Base-by-base conservation (phyloP, 2,329 filamentous ascomycete species). In the Fusarium sp. region DNA sequence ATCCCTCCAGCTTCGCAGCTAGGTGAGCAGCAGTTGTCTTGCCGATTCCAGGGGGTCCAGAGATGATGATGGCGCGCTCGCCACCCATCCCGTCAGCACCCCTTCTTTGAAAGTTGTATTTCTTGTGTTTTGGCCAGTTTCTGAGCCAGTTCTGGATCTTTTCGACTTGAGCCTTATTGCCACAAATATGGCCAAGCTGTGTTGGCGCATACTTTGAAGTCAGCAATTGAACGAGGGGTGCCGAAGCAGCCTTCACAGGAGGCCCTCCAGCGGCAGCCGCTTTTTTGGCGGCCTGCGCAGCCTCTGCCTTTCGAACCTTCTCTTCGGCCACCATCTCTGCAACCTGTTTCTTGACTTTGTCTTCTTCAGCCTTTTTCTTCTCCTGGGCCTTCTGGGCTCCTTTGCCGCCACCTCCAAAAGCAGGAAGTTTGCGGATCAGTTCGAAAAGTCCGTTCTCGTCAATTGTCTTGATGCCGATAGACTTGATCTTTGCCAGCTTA, bases 1-100 rank as follows among this genome's bases (percentile, higher is more conserved):
- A 98, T 4, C 95, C 95, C 79, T 97, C 95, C 25, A 98, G 84
- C 78, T 94, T 97, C 2, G 96, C 95, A 21, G 97, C 94, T 35
- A 99, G 86, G 84, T 99, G 96, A 29, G 96, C 96, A 55, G 97
- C 94, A 37, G 96, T 99, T 5, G 96, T 99, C 83, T 99, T 99
- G 75, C 96, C 96, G 73, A 99, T 97, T 23, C 96, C 96, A 35
- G 96, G 96, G 21, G 96, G 95, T 0, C 96, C 96, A 74, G 97
- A 95, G 60, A 99, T 92, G 80, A 98, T 97, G 73, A 98, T 91
- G n/a, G 95, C 94, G 72, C 96, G 91, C 76, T 92, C 93, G 0
- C 88, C 87, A 38, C 95, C 95, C 79, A 91, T 91, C 4, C 95
- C 96, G 81, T 98, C 95, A 15, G 92, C 87, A 2, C 96, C 96